A percentile compares a stretch with the other conserved stretches of the same genome.
phyloP scores from a whole-genome alignment of 176 grass and related monocot genomes.

The Carex littledalei region DNA sequence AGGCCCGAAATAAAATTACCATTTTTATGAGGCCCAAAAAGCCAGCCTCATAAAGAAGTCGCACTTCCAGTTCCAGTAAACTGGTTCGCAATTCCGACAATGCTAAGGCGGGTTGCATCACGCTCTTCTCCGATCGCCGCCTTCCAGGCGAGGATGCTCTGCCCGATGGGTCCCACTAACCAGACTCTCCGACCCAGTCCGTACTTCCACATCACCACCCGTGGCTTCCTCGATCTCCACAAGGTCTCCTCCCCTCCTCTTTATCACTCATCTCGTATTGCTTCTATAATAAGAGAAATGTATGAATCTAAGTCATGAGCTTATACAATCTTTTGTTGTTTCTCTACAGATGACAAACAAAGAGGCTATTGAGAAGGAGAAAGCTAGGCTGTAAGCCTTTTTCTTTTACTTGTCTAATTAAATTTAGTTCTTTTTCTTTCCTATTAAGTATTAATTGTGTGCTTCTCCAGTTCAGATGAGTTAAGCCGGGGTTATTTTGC shows the following conservation, averaged over 20 bases:
- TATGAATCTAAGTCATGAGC: not conserved
- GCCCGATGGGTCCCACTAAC: not conserved
- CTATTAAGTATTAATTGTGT: not conserved
- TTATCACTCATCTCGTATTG: not conserved
- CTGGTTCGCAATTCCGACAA: not conserved
- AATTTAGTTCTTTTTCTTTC: not conserved
- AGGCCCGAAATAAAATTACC: not conserved
- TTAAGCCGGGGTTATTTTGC: slow-evolving; percentile 66
- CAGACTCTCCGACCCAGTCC: not conserved
- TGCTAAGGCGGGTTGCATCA: slow-evolving; percentile 26
- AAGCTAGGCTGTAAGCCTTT: slow-evolving; percentile 63
- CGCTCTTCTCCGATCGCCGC: slow-evolving; percentile 19
- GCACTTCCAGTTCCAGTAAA: not conserved
- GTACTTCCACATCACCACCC: not conserved
- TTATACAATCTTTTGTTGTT: not conserved
- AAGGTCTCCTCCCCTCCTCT: slow-evolving; percentile 21
- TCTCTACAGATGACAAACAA: slow-evolving; percentile 30
- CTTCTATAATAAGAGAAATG: not conserved
- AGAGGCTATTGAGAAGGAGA: slow-evolving; percentile 54
- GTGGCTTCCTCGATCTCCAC: not conserved
- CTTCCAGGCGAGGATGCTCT: not conserved
- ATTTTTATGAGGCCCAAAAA: not conserved
- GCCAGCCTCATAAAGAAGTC: not conserved
- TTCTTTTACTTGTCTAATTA: not conserved
- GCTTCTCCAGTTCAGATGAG: slow-evolving; percentile 69